Evolutionary conservation across 2,329 filamentous ascomycete species (phyloP).

Genomic region (Diaporthe nobilis): DNA sequence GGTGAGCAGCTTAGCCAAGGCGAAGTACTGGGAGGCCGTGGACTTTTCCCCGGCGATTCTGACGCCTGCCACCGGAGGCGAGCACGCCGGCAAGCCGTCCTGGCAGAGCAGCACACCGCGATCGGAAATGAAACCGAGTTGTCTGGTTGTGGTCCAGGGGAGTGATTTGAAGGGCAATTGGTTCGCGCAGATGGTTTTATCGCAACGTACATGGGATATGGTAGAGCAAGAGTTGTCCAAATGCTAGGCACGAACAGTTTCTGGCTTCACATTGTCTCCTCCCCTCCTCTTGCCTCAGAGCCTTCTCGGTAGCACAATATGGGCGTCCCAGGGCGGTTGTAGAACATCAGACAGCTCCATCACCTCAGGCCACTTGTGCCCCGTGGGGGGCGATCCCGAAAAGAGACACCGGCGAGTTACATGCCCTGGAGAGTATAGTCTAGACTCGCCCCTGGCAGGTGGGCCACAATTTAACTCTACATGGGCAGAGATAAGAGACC

Average conservation of each 20-base stretch:
- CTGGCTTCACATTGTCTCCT: neutral
- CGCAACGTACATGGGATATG: neutral
- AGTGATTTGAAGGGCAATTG: constrained; percentile 19
- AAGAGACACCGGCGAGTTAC: neutral
- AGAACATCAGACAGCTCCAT: too few relatives aligned
- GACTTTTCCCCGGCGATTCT: constrained; percentile 53
- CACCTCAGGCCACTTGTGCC: neutral
- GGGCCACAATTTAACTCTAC: neutral
- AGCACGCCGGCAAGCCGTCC: neutral
- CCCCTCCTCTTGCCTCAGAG: neutral
- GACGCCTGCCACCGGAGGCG: neutral
- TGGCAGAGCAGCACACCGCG: constrained; percentile 32
- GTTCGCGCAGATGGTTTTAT: constrained; percentile 28
- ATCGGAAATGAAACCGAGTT: constrained; percentile 24
- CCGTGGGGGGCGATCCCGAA: neutral
- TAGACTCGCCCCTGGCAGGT: neutral
- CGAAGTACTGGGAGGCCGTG: constrained; percentile 50
- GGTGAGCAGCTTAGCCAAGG: constrained; percentile 46
- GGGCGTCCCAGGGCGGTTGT: neutral
- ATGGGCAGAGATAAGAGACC: neutral
- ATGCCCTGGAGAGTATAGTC: neutral
- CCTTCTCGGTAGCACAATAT: neutral
- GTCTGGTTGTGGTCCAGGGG: constrained; percentile 32
- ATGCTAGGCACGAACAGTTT: neutral
- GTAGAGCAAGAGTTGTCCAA: constrained; percentile 19